Conservation (phyloP, 306 rosid genomes). For the Prinsepia uniflora region DNA sequence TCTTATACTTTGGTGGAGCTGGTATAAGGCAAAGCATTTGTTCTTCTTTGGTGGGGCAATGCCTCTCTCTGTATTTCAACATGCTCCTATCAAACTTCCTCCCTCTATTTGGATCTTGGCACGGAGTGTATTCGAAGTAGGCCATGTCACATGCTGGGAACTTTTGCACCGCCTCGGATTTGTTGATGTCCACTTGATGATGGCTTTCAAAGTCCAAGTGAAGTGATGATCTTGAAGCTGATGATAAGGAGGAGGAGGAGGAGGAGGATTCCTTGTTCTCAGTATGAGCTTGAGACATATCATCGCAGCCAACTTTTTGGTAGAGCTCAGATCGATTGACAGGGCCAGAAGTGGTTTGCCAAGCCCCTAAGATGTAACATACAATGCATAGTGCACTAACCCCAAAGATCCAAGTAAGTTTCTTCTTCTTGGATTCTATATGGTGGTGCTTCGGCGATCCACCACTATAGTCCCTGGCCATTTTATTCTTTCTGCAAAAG, state of each 20-base stretch:
- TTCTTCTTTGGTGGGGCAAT: constrained; percentile 81
- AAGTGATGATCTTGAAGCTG: constrained; percentile 19
- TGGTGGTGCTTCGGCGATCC: constrained; percentile 91
- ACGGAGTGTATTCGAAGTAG: constrained; percentile 81
- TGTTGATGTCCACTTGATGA: constrained; percentile 52
- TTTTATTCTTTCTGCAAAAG: constrained; percentile 29
- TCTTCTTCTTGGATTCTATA: constrained; percentile 60
- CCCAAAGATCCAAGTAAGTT: constrained; percentile 68
- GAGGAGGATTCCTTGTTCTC: constrained; percentile 6
- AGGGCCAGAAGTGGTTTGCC: constrained; percentile 48
- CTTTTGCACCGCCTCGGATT: constrained; percentile 33
- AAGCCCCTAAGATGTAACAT: constrained; percentile 71
- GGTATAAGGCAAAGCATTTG: constrained; percentile 66
- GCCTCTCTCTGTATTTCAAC: constrained; percentile 92
- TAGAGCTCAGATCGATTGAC: constrained; percentile 43
- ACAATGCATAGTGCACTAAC: constrained; percentile 72
- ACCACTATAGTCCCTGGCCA: constrained; percentile 74
- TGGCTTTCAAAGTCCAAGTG: constrained; percentile 66
- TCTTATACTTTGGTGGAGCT: constrained; percentile 84
- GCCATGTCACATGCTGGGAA: constrained; percentile 61
- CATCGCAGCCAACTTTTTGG: constrained; percentile 48
- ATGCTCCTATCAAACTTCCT: constrained; percentile 65
- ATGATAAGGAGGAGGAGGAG: constrained; percentile 14
- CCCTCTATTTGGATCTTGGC: constrained; percentile 66
- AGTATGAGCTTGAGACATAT: not conserved